Evolutionary conservation across 345 rosid species (phyloP).

Genomic region (Erucastrum elatum): DNA sequence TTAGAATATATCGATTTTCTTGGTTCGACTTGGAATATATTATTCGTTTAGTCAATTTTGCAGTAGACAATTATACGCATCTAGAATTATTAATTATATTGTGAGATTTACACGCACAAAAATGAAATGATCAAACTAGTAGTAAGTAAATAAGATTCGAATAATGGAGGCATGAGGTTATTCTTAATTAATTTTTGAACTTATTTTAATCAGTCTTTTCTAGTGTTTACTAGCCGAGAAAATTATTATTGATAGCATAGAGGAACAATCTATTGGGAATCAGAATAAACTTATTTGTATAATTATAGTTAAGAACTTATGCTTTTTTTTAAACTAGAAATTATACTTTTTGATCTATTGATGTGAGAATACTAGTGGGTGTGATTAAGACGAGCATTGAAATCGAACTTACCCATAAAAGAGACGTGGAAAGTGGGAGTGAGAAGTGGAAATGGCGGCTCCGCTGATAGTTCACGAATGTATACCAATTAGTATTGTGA

Average conservation of each 20-base stretch:
- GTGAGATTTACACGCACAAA: conserved; percentile 1
- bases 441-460: conserved; percentile 40
- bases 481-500: background rate
- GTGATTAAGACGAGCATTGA: conserved; percentile 37
- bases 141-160: background rate
- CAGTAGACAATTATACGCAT: conserved; percentile 8
- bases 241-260: background rate
- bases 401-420: conserved; percentile 16
- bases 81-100: background rate
- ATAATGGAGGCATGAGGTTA: background rate
- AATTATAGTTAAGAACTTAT: conserved; percentile 1
- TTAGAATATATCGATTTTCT: background rate
- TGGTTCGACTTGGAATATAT: background rate
- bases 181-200: background rate
- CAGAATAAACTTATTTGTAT: conserved; percentile 3
- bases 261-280: conserved; percentile 11
- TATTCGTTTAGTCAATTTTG: background rate
- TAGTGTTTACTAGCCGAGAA: background rate
- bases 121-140: background rate
- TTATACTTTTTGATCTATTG: background rate
- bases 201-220: background rate
- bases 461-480: background rate
- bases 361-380: conserved; percentile 33
- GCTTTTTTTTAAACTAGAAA: background rate
- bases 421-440: conserved; percentile 32